Evolutionary conservation across 768 basidiomycete genomes (phyloP), one percentile per base, ranked within the genome.

Genomic region (Stropharia rugosoannulata): DNA sequence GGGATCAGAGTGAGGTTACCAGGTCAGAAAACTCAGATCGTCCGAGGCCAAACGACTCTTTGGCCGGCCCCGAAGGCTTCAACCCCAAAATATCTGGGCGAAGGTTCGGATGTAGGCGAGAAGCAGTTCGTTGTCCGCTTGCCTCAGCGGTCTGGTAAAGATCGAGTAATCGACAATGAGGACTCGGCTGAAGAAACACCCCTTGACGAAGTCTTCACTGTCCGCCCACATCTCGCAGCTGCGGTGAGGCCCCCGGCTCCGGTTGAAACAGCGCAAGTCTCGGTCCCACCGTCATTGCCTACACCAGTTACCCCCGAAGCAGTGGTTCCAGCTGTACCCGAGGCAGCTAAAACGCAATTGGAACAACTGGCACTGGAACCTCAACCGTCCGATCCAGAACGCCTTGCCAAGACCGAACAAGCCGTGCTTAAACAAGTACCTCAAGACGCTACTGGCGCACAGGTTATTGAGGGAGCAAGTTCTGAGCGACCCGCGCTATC

Each of bases 1-100:
- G 74, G 74, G 27, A 78, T 82, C 58, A 81, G 87, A 19, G 77
- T 93, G 53, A 87, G 83, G 63, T 67, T 93, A 16, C 82, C 89
- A 4, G 85, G 84, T 4, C 63, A 64, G 2, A 37, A 61, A 60
- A 59, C 59, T 39, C 75, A 70, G 29, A 66, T 86, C 41, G 71
- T 86, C 45, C 76, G 81, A 47, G 69, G 74, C 8, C 63, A 60
- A 8, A 58, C 60, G 25, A 61, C 48, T 36, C 57, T 65, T 36
- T 70, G 65, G 25, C 45, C 58, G 32, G 54, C 56, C n/a, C 38
- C 51, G 13, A 59, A 61, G 19, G 50, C 66, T 22, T 56, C 57
- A 38, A 57, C 62, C 13, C 51, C 61, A 10, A 46, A 68, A 49
- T 55, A 55, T 35, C 46, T 37, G 12, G 47, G 45, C 13, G 57